These are phyloP conservation scores for Cymbidium sinense DNA, from an alignment of 106 monocot species.

Conservation along the genomic window DNA sequence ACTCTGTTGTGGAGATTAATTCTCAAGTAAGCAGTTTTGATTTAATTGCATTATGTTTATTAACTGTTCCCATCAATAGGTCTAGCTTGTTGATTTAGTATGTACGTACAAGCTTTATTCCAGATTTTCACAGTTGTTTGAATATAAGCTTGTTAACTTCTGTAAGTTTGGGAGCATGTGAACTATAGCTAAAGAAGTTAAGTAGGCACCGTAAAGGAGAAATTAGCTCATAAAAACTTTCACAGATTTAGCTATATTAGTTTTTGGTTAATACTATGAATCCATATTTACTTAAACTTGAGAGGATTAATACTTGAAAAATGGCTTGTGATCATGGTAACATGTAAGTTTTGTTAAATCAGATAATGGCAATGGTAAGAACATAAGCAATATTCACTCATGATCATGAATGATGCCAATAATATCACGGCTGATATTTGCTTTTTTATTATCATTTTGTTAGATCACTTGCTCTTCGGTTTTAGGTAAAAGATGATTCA, in stretches of 20 bases:
- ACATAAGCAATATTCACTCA: background rate
- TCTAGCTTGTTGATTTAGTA: background rate
- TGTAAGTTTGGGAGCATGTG: no score
- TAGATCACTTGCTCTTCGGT: background rate
- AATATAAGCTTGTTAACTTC: background rate
- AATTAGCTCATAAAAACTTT: background rate
- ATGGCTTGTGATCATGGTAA: no score
- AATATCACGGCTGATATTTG: background rate
- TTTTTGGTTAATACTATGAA: no score
- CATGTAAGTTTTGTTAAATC: no score
- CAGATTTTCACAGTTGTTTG: background rate
- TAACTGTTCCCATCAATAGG: background rate
- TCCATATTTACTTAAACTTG: no score
- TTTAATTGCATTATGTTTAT: background rate
- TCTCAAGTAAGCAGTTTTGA: slow-evolving; percentile 38
- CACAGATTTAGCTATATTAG: no score
- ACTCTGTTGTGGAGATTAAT: slow-evolving; percentile 45
- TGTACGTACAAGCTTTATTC: background rate
- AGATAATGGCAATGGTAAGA: background rate
- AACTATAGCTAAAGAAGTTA: background rate
- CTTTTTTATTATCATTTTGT: background rate
- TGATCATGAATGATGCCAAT: background rate
- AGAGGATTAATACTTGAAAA: no score
- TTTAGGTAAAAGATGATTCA: no score
- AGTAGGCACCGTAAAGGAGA: background rate